Evolutionary conservation across 164 flowering plant genomes (phyloP).

Genomic region (Vitis riparia): DNA sequence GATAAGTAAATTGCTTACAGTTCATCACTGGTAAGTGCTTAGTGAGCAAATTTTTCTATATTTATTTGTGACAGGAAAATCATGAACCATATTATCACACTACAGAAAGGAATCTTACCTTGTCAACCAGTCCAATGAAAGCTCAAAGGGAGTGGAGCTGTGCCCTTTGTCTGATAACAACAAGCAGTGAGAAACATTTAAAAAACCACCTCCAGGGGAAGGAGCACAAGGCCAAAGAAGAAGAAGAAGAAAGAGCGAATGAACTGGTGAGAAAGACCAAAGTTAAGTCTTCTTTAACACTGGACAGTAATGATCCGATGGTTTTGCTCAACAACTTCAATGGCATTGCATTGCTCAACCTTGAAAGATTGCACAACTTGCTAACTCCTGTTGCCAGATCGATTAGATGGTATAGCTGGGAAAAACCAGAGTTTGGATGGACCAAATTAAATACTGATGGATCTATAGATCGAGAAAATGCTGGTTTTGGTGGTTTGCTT

Average conservation of each 20-base stretch:
- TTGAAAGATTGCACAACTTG: constrained; percentile 8
- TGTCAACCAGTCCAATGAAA: constrained; percentile 6
- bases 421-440: constrained; percentile 36
- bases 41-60: background rate
- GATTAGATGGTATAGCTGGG: constrained; percentile 32
- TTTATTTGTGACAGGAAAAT: constrained; percentile 7
- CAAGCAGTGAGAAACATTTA: constrained; percentile 27
- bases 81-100: background rate
- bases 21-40: background rate
- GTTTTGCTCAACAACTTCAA: constrained; percentile 11
- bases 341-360: constrained; percentile 1
- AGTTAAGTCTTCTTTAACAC: background rate
- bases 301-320: background rate
- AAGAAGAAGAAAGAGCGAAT: constrained; percentile 11
- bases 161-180: constrained; percentile 30
- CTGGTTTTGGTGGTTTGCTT: constrained; percentile 38
- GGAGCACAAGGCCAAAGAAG: constrained; percentile 30
- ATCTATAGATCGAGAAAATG: constrained; percentile 22
- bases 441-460: constrained; percentile 47
- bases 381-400: constrained; percentile 14
- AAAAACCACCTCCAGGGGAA: constrained; percentile 31
- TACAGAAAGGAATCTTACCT: background rate
- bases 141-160: constrained; percentile 40
- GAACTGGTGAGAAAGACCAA: background rate
- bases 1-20: background rate